Conservation (phyloP, 2,329 filamentous ascomycete genomes). For the Sphaerostilbella broomeana region DNA sequence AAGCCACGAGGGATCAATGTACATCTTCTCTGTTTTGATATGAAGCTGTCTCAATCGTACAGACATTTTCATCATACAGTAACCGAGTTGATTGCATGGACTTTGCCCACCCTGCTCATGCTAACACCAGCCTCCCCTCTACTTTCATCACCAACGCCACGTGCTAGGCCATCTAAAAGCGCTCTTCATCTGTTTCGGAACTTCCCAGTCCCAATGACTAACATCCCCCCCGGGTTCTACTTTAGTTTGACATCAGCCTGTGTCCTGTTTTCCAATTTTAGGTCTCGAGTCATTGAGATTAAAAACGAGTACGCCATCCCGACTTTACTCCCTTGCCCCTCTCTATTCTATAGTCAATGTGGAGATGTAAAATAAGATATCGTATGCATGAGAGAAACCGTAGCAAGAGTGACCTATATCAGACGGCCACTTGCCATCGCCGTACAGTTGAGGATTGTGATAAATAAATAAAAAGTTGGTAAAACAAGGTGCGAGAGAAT, state of each 20-base stretch:
- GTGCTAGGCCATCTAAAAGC: background rate
- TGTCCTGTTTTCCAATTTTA: constrained; percentile 3
- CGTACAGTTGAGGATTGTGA: too few relatives aligned
- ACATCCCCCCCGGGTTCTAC: background rate
- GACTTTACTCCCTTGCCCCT: background rate
- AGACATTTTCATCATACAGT: background rate
- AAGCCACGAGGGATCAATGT: background rate
- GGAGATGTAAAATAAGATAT: constrained; percentile 4
- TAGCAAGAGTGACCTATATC: background rate
- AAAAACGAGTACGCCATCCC: background rate
- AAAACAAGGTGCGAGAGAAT: background rate
- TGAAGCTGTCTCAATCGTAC: background rate
- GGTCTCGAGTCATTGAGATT: background rate
- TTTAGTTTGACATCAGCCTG: background rate
- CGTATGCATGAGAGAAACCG: background rate
- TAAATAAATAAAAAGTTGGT: too few relatives aligned
- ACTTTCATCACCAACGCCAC: constrained; percentile 1
- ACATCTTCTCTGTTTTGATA: background rate
- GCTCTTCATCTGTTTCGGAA: background rate
- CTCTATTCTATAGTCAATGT: constrained; percentile 3
- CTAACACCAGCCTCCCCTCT: constrained; percentile 1
- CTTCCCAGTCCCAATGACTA: background rate
- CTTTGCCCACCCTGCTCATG: background rate
- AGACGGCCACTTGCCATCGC: background rate
- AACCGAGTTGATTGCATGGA: background rate